Evolutionary conservation across 2,329 filamentous ascomycete species (phyloP), one percentile per base, ranked within the genome.

Genomic region (Beauveria sp.): DNA sequence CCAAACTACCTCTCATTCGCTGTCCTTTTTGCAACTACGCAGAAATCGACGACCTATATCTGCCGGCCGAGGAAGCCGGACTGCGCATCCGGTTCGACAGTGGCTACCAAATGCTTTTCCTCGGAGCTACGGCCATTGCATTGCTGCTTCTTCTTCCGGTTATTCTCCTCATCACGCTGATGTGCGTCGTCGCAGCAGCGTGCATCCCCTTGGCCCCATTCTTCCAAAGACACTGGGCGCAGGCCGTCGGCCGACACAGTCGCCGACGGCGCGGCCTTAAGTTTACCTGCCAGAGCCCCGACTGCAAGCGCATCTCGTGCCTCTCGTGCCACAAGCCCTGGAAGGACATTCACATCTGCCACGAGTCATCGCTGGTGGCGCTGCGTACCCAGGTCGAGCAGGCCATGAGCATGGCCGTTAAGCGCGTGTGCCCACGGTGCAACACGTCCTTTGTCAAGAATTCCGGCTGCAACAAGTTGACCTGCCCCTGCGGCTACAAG

Each of bases 401-500:
- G 67, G 93, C 93, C 60, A 95, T 96, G 79, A 96, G 93, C 64
- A 86, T 93, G 71, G 93, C 93, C 26, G 86, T 98, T 72, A 99
- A 98, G 77, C 89, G 95, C 56, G 93, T 95, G 10, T 99, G 95
- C 72, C 95, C 95, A 9, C 85, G 88, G 53, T 99, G 95, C 78
- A 88, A 90, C 67, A 90, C 93, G 10, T 90, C 88, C 18, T 98
- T 98, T 72, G 90, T 99, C 75, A 98, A 98, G 74, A 88, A 86
- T 7, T 87, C 88, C 28, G 95, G 95, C 69, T 99, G 95, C 82
- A 99, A 99, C 79, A 98, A 98, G 77, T 82, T 99, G 46, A 93
- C 91, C 6, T 98, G 95, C 71, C 87, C 92, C 18, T 99, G 95
- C 74, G 95, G 95, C 9, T 98, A 98, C 76, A 89, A 90, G 67